phyloP scores from a whole-genome alignment of 1,284 basidiomycete species.

The Ceratobasidium sp. region DNA sequence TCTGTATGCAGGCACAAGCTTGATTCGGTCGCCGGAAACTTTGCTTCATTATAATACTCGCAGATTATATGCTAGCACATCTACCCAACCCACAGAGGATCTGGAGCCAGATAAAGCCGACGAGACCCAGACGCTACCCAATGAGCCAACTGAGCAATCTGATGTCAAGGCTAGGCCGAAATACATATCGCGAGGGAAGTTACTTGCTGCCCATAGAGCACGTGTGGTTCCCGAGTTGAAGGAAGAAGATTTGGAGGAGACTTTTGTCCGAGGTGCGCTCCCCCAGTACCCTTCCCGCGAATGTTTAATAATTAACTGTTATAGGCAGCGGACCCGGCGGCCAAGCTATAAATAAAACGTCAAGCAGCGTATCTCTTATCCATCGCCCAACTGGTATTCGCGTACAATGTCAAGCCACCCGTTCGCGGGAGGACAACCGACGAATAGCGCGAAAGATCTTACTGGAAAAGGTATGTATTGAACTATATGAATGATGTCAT shows the following conservation, averaged over 20 bases:
- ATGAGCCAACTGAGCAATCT: not conserved
- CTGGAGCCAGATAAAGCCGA: conserved; percentile 24
- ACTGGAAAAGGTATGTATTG: conserved; percentile 72
- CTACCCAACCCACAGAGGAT: not conserved
- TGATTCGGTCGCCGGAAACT: not conserved
- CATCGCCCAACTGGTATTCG: conserved; percentile 84
- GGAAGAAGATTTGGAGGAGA: conserved; percentile 81
- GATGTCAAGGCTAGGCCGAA: not conserved
- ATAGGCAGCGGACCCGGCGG: conserved; percentile 86
- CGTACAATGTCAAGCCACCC: conserved; percentile 82
- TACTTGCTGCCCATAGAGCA: conserved; percentile 74
- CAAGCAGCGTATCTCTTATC: conserved; percentile 68
- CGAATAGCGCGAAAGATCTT: conserved; percentile 75
- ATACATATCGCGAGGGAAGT: conserved; percentile 56
- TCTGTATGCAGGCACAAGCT: not conserved
- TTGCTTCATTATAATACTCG: not conserved
- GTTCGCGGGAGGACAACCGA: conserved; percentile 78
- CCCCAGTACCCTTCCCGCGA: conserved; percentile 4
- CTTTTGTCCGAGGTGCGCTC: conserved; percentile 77
- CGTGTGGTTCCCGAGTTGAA: conserved; percentile 73
- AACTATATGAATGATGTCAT: conserved; percentile 46
- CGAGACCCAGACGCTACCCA: not conserved
- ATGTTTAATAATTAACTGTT: conserved; percentile 1
- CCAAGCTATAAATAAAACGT: conserved; percentile 87
- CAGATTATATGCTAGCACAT: not conserved